Evolutionary conservation across 306 rosid genomes (phyloP), one percentile per base, ranked within the genome.

Genomic region (Abrus precatorius): DNA sequence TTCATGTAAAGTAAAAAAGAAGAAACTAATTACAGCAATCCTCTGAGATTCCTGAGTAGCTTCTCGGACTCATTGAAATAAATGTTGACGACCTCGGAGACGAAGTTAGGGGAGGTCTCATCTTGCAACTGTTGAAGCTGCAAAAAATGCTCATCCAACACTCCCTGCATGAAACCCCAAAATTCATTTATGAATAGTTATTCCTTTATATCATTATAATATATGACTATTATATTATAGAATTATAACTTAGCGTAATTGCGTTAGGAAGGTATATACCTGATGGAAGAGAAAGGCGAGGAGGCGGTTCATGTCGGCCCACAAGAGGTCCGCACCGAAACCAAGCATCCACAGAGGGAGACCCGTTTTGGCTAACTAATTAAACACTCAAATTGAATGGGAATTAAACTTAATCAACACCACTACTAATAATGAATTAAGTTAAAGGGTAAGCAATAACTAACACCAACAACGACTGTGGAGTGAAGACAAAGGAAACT

Each of bases 61-160:
- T 88, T 88, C 76, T 92, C 97, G 3, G 98, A 94, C 81, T 94
- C 93, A 2, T 89, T 92, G 53, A 94, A 94, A 38, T 94, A 94
- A 67, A 94, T 94, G 89, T 90, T 91, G 41, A 94, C 83, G 0
- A 94, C 97, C 71, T 94, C 89, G 1, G 90, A 89, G 30, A 94
- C 93, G 36, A 94, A 94, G 86, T 87, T 88, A 0, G 98, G 98
- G 1, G 97, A 92, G 66, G 90, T 88, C 20, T 92, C 92, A 43
- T 92, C 97, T 69, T 94, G 97, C 1, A 94, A 94, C 74, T 92
- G 97, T 57, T 91, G 97, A 6, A 94, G 93, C 82, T 89, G 97
- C 82, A 94, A 63, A 87, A 92, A 94, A 34, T 94, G 98, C 59
- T 92, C 94, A 32, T 94, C 97, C 72, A 94, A 63, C 1, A 94